Conservation (phyloP, 768 basidiomycete genomes). For the Pleurotus sapidus region DNA sequence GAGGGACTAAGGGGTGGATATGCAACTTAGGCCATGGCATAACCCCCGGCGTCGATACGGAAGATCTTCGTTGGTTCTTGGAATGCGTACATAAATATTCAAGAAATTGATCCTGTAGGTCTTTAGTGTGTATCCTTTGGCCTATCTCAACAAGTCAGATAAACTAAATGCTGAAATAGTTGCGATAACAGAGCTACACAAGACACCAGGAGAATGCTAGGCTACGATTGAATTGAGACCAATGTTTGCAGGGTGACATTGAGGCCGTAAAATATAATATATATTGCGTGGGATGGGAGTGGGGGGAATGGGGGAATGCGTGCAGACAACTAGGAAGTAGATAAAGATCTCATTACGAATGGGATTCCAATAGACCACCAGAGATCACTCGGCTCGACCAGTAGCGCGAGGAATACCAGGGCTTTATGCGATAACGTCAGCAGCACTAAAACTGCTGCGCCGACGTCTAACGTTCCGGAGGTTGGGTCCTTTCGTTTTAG, state of each 20-base stretch:
- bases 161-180: not conserved
- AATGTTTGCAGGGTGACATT: constrained; percentile 2
- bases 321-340: constrained; percentile 15
- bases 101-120: not conserved
- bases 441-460: constrained; percentile 85
- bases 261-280: constrained; percentile 12
- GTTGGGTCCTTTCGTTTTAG: constrained; percentile 72
- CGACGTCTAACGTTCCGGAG: constrained; percentile 71
- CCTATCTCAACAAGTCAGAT: not conserved
- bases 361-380: not conserved
- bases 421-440: constrained; percentile 74
- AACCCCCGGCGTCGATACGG: constrained; percentile 92
- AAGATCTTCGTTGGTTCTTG: constrained; percentile 89
- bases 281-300: constrained; percentile 29
- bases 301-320: constrained; percentile 22
- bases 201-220: not conserved
- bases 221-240: not conserved
- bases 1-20: constrained; percentile 77
- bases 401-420: not conserved
- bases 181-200: not conserved
- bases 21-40: constrained; percentile 97
- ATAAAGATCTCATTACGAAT: constrained; percentile 10
- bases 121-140: not conserved
- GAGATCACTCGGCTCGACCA: not conserved
- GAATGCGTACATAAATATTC: constrained; percentile 89